Conservation (phyloP, 495 filamentous ascomycete genomes). For the Hypoxylon subgilvum region DNA sequence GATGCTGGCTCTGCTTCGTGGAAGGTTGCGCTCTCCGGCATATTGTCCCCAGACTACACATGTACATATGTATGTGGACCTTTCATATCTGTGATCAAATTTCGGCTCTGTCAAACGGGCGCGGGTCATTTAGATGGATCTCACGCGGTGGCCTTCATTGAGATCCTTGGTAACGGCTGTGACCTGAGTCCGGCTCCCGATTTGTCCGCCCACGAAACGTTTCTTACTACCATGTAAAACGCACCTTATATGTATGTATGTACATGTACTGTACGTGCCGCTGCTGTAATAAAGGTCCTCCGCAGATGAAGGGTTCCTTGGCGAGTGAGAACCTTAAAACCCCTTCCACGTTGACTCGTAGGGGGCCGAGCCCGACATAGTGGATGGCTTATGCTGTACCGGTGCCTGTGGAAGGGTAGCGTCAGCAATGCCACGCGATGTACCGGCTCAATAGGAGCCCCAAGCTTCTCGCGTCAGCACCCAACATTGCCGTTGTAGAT, state of each 20-base stretch:
- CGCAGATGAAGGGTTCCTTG: conserved; percentile 30
- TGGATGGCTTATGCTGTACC: conserved; percentile 37
- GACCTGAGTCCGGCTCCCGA: conserved; percentile 26
- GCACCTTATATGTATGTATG: conserved; percentile 28
- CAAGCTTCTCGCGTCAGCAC: conserved; percentile 42
- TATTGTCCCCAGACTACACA: neutral
- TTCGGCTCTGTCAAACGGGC: conserved; percentile 2
- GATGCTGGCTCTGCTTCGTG: conserved; percentile 2
- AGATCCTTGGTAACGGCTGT: conserved; percentile 40
- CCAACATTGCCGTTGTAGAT: conserved; percentile 19
- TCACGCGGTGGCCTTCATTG: conserved; percentile 27
- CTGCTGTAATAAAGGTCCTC: conserved; percentile 35
- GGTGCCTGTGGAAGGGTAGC: conserved; percentile 29
- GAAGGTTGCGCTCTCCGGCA: neutral
- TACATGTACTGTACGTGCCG: conserved; percentile 35
- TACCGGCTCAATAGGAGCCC: conserved; percentile 17
- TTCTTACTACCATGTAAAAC: conserved; percentile 18
- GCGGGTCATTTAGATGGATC: conserved; percentile 32
- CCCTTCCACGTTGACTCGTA: conserved; percentile 26
- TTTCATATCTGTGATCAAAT: too few species aligned
- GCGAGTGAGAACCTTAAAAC: conserved; percentile 40
- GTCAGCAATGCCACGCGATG: conserved; percentile 36
- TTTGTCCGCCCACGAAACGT: conserved; percentile 16
- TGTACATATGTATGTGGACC: conserved; percentile 15
- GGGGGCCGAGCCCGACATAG: conserved; percentile 29